phyloP scores from a whole-genome alignment of 2,329 filamentous ascomycete genomes.

The Colletotrichum lupini region DNA sequence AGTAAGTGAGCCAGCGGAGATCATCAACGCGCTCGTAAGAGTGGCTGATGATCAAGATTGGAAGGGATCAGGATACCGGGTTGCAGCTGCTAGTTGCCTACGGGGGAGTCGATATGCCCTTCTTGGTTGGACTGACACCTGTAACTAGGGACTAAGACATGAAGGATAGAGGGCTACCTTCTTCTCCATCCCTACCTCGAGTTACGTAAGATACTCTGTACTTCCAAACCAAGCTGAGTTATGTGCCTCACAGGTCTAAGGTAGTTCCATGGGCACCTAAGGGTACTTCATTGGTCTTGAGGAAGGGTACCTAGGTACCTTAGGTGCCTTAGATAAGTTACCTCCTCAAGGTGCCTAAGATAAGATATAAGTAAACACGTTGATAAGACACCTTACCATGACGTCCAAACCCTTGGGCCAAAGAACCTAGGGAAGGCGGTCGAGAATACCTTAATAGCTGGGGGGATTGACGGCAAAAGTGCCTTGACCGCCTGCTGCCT shows the following conservation, averaged over 20 bases:
- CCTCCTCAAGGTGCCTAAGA: neutral
- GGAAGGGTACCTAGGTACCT: no score
- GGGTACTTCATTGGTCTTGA: no score
- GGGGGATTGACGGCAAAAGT: neutral
- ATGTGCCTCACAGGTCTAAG: no score
- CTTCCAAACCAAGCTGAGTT: no score
- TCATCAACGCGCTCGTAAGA: neutral
- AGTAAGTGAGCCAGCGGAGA: neutral
- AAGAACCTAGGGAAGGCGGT: neutral
- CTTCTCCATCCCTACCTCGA: no score
- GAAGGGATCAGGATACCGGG: neutral
- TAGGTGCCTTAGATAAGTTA: neutral
- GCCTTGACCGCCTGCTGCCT: constrained; percentile 11
- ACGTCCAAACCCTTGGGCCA: no score
- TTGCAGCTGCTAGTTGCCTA: neutral
- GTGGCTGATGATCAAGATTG: neutral
- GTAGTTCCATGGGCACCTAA: no score
- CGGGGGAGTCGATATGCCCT: neutral
- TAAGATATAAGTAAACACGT: neutral
- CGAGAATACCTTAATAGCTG: neutral
- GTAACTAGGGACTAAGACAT: no score
- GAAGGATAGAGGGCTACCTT: no score
- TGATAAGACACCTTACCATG: neutral
- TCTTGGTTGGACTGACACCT: neutral
- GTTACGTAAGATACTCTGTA: no score